Conservation (phyloP, 148 eudicot genomes). For the Dysphania ambrosioides region DNA sequence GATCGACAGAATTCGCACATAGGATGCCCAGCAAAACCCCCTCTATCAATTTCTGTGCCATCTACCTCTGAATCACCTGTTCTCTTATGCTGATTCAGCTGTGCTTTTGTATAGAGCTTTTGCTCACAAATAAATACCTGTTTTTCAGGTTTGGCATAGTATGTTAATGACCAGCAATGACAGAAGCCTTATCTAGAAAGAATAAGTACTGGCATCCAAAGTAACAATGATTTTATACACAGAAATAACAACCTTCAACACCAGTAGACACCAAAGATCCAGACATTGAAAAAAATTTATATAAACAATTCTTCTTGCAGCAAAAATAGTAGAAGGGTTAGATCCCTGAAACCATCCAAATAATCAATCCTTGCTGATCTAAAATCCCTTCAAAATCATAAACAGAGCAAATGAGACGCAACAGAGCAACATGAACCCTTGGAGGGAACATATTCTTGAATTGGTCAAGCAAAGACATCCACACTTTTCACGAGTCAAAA, state of each 20-base stretch:
- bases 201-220: background rate
- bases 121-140: conserved; percentile 96
- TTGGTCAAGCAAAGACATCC: background rate
- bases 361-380: background rate
- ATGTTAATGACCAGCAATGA: background rate
- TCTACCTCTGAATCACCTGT: conserved; percentile 93
- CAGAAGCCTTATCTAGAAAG: background rate
- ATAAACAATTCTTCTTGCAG: no score
- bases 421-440: no score
- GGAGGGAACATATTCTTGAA: background rate
- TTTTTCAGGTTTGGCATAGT: background rate
- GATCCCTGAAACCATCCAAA: background rate
- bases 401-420: no score
- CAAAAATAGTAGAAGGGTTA: background rate
- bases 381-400: background rate
- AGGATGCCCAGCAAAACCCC: conserved; percentile 95
- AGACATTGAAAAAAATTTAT: no score
- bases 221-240: background rate
- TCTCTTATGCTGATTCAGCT: conserved; percentile 75
- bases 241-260: background rate
- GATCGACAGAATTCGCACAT: conserved; percentile 80
- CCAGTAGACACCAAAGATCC: background rate
- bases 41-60: conserved; percentile 96
- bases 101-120: conserved; percentile 79
- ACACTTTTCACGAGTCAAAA: background rate